Evolutionary conservation across 306 rosid species (phyloP).

Genomic region (Cicer bijugum): DNA sequence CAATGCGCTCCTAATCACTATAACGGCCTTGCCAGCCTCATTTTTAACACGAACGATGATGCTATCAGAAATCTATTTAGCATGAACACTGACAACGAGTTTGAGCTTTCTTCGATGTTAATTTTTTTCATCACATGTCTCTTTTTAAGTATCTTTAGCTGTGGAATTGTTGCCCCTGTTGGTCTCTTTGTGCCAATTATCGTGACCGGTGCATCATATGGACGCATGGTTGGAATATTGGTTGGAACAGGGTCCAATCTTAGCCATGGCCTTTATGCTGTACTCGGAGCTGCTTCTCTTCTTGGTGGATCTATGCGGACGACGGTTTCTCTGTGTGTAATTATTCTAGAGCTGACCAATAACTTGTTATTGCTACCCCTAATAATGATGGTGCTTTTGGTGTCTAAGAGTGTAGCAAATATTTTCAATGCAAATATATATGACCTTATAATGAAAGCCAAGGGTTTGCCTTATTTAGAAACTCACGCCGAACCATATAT

Average conservation of each 20-base stretch:
- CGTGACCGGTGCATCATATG: slow-evolving; percentile 93
- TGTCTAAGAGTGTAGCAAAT: slow-evolving; percentile 88
- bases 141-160: slow-evolving; percentile 76
- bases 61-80: slow-evolving; percentile 91
- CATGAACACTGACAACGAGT: slow-evolving; percentile 71
- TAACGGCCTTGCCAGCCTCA: slow-evolving; percentile 97
- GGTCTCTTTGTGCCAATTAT: slow-evolving; percentile 93
- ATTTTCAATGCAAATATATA: slow-evolving; percentile 80
- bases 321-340: slow-evolving; percentile 89
- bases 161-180: slow-evolving; percentile 83
- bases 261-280: slow-evolving; percentile 87
- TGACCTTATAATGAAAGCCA: slow-evolving; percentile 89
- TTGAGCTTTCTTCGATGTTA: slow-evolving; percentile 59
- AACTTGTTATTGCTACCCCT: slow-evolving; percentile 81
- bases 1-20: slow-evolving; percentile 77
- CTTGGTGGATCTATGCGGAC: slow-evolving; percentile 97
- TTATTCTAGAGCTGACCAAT: slow-evolving; percentile 87
- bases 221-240: slow-evolving; percentile 88
- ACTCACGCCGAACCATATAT: slow-evolving; percentile 86
- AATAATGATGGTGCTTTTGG: slow-evolving; percentile 86
- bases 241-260: slow-evolving; percentile 61
- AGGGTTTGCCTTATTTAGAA: slow-evolving; percentile 91
- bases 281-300: slow-evolving; percentile 89
- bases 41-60: slow-evolving; percentile 93
- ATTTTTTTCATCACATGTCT: slow-evolving; percentile 74